phyloP scores from a whole-genome alignment of 768 basidiomycete species.

The Agaricus subrufescens region DNA sequence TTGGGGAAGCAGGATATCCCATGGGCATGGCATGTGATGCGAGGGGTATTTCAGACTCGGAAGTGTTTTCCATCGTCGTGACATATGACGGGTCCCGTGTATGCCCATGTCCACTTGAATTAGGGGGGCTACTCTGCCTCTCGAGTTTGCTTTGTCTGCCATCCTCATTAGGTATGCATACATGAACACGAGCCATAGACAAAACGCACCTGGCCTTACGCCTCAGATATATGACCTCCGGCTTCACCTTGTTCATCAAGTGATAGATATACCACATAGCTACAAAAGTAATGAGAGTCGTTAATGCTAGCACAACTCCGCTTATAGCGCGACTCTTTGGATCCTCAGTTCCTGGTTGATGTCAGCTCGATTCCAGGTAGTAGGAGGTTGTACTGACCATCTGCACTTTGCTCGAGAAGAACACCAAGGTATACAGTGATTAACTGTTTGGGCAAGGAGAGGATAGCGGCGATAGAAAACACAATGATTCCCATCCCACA shows the following conservation, averaged over 20 bases:
- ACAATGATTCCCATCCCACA: constrained; percentile 82
- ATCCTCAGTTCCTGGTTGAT: constrained; percentile 26
- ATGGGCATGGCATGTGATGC: constrained; percentile 1
- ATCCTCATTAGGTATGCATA: neutral
- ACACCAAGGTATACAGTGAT: constrained; percentile 90
- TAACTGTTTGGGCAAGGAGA: constrained; percentile 89
- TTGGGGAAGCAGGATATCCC: neutral
- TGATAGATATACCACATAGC: constrained; percentile 84
- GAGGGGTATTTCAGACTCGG: constrained; percentile 8
- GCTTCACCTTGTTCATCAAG: constrained; percentile 66
- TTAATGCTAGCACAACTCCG: constrained; percentile 61
- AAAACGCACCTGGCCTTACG: constrained; percentile 60
- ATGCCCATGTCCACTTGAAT: neutral
- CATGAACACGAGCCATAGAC: neutral
- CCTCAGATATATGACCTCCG: constrained; percentile 59
- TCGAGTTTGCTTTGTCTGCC: constrained; percentile 6
- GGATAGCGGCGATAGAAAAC: constrained; percentile 74
- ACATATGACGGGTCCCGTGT: neutral
- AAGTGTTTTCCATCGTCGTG: neutral
- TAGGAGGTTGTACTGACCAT: constrained; percentile 18
- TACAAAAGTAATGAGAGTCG: constrained; percentile 62
- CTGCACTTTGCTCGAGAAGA: constrained; percentile 51
- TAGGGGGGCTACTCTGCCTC: neutral
- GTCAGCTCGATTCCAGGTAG: neutral
- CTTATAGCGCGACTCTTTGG: constrained; percentile 61